Conservation (phyloP, 192 early-diverging fungal species). For the Podila horticola region DNA sequence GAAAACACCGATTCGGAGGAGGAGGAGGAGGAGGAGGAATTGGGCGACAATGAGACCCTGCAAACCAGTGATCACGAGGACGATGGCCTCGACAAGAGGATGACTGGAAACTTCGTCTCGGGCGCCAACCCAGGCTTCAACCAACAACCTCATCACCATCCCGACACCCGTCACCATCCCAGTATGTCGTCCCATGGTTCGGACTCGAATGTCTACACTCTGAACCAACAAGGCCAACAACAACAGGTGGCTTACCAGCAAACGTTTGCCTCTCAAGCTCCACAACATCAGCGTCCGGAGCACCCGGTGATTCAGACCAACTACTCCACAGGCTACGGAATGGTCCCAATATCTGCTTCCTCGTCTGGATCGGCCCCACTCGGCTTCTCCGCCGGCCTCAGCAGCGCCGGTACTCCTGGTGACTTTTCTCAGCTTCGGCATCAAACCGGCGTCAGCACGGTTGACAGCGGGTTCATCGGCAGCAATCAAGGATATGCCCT, state of each 20-base stretch:
- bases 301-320: slow-evolving; percentile 1
- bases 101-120: slow-evolving; percentile 9
- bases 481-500: slow-evolving; percentile 19
- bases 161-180: not conserved
- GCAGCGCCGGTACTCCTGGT: not conserved
- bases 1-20: slow-evolving; percentile 17
- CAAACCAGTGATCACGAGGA: slow-evolving; percentile 15
- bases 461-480: slow-evolving; percentile 18
- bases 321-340: not conserved
- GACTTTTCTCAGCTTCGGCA: not conserved
- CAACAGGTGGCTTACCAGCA: not conserved
- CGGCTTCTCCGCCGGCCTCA: not conserved
- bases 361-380: not conserved
- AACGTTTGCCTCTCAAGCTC: not conserved
- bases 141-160: not conserved
- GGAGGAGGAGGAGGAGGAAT: not conserved
- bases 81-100: not conserved
- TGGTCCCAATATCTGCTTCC: not conserved
- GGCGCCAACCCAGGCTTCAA: too few relatives aligned
- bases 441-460: slow-evolving; percentile 6
- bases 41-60: slow-evolving; percentile 10
- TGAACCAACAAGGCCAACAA: not conserved
- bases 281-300: not conserved
- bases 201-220: not conserved
- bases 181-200: not conserved